Percentiles rank a stretch among this genome's conserved stretches.
phyloP scores from a whole-genome alignment of 495 filamentous ascomycete genomes.

The Daldinia concentrica region DNA sequence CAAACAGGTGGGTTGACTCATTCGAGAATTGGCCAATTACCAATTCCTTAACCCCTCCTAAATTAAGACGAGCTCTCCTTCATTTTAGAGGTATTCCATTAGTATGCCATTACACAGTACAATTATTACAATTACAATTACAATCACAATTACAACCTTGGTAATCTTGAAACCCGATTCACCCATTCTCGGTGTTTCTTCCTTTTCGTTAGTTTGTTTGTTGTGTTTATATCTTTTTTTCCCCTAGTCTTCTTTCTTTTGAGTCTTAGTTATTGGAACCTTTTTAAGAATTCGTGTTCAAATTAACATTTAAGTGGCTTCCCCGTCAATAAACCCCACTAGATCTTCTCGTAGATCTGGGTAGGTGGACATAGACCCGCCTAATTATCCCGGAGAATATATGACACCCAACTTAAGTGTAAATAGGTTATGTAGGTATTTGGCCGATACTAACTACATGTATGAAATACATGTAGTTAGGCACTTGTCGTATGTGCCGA shows the following conservation, averaged over 20 bases:
- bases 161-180: too few species aligned
- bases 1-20: constrained; percentile 37
- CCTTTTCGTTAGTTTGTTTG: background rate
- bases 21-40: constrained; percentile 35
- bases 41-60: background rate
- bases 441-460: background rate
- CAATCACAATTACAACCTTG: background rate
- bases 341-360: background rate
- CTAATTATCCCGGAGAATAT: background rate
- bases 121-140: background rate
- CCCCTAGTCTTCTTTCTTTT: too few species aligned
- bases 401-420: background rate
- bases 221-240: background rate
- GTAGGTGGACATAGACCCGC: background rate
- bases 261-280: too few species aligned
- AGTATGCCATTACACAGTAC: background rate
- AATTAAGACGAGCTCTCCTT: background rate
- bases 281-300: background rate
- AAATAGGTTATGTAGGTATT: background rate
- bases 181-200: background rate
- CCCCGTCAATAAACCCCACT: background rate
- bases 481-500: background rate
- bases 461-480: background rate
- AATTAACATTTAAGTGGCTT: background rate
- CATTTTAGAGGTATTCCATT: background rate